phyloP scores from a whole-genome alignment of 345 rosid genomes.

The Geranium rotundifolium region DNA sequence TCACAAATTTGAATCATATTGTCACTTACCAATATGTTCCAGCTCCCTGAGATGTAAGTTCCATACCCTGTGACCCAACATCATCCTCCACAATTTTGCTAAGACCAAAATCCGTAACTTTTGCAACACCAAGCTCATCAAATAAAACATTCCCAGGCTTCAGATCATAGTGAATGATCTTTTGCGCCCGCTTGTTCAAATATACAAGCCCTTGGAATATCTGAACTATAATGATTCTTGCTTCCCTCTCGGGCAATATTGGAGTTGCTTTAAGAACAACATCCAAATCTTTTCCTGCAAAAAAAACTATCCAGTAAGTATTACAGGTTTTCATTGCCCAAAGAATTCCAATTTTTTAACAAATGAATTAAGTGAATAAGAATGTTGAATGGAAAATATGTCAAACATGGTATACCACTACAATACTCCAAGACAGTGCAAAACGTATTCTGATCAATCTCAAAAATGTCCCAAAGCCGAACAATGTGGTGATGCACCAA shows the following conservation, averaged over 20 bases:
- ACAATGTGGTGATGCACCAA: conserved; percentile 97
- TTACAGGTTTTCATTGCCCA: conserved; percentile 5
- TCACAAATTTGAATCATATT: too few species aligned
- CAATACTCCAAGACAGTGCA: conserved; percentile 97
- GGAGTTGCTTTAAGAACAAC: conserved; percentile 97
- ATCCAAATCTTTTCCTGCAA: conserved; percentile 94
- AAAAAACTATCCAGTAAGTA: conserved; percentile 4
- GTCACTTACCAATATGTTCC: conserved; percentile 99
- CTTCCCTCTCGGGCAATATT: conserved; percentile 88
- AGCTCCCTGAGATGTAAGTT: conserved; percentile 99
- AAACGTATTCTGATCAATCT: conserved; percentile 91
- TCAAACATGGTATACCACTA: conserved; percentile 45
- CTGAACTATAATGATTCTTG: conserved; percentile 81
- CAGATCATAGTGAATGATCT: conserved; percentile 94
- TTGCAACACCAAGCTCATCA: conserved; percentile 91
- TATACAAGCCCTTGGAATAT: conserved; percentile 94
- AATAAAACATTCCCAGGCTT: conserved; percentile 98
- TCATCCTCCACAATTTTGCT: conserved; percentile 96
- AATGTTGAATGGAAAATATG: conserved; percentile 1
- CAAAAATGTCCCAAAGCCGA: conserved; percentile 96
- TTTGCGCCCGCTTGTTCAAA: conserved; percentile 74
- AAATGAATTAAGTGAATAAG: background rate
- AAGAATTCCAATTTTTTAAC: conserved; percentile 3
- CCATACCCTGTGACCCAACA: conserved; percentile 97
- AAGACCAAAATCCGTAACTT: conserved; percentile 98